These are phyloP conservation scores for Monilinia polystroma DNA, from an alignment of 2,329 filamentous ascomycete genomes.

Conservation along the genomic window DNA sequence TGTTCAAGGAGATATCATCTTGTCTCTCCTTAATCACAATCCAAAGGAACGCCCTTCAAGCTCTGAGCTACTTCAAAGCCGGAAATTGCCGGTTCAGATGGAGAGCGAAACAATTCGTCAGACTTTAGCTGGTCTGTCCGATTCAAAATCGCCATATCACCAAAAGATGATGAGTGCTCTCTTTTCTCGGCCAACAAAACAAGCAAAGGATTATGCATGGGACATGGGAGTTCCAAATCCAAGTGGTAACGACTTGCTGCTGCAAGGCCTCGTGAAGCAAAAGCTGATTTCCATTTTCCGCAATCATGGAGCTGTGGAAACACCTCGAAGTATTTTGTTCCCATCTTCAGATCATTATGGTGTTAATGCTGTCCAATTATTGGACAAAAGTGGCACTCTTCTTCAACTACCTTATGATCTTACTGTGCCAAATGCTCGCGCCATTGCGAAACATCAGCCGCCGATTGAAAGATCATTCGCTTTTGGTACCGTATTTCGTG, in stretches of 20 bases:
- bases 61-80: conserved; percentile 76
- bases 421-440: conserved; percentile 82
- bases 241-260: conserved; percentile 59
- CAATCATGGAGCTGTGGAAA: conserved; percentile 84
- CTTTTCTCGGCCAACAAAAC: conserved; percentile 69
- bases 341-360: conserved; percentile 79
- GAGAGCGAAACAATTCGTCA: conserved; percentile 88
- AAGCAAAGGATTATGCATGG: conserved; percentile 79
- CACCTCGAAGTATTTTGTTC: conserved; percentile 71
- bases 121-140: conserved; percentile 75
- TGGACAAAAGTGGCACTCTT: conserved; percentile 82
- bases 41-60: conserved; percentile 82
- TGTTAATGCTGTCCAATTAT: conserved; percentile 70
- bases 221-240: conserved; percentile 63
- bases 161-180: conserved; percentile 84
- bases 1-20: conserved; percentile 73
- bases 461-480: conserved; percentile 75
- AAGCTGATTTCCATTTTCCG: conserved; percentile 77
- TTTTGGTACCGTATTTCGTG: conserved; percentile 85
- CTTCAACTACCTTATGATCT: conserved; percentile 93
- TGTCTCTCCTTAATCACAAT: conserved; percentile 76
- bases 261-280: conserved; percentile 72
- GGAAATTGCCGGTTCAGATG: conserved; percentile 85
- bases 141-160: conserved; percentile 84
- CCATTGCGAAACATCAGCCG: conserved; percentile 71